These are phyloP conservation scores for Dioszegia aurantiaca DNA, from an alignment of 768 basidiomycete species.

Conservation along the genomic window DNA sequence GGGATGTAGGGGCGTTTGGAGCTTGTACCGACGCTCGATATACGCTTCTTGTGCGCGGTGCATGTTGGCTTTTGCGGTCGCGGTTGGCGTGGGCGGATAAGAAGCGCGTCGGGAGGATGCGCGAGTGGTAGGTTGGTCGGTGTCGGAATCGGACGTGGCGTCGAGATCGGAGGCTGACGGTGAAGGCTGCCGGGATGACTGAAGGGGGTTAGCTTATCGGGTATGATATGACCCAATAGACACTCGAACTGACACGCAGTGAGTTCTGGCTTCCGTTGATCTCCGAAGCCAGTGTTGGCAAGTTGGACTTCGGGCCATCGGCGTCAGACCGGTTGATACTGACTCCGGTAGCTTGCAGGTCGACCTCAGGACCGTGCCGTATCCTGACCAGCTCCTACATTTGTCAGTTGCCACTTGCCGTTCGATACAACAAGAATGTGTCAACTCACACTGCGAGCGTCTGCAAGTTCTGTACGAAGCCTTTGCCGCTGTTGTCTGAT, in stretches of 20 bases:
- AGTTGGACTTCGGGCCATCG: not conserved
- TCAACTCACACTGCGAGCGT: conserved; percentile 1
- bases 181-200: not conserved
- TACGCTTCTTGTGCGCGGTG: not conserved
- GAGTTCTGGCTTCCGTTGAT: not conserved
- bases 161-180: not conserved
- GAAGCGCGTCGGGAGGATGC: not conserved
- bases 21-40: not conserved
- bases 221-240: too few species aligned
- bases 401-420: too few species aligned
- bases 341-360: not conserved
- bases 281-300: not conserved
- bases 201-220: too few species aligned
- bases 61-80: not conserved
- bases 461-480: not conserved
- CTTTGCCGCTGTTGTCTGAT: not conserved
- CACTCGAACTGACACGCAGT: not conserved
- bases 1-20: conserved; percentile 7
- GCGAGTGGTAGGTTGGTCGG: not conserved
- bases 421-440: too few species aligned
- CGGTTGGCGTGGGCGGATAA: not conserved
- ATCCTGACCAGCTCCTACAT: not conserved
- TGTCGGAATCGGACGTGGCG: not conserved
- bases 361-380: not conserved
- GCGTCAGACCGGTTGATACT: not conserved